phyloP scores from a whole-genome alignment of 1,139 yeast genomes.

The Debaryomycetaceae sp. region DNA sequence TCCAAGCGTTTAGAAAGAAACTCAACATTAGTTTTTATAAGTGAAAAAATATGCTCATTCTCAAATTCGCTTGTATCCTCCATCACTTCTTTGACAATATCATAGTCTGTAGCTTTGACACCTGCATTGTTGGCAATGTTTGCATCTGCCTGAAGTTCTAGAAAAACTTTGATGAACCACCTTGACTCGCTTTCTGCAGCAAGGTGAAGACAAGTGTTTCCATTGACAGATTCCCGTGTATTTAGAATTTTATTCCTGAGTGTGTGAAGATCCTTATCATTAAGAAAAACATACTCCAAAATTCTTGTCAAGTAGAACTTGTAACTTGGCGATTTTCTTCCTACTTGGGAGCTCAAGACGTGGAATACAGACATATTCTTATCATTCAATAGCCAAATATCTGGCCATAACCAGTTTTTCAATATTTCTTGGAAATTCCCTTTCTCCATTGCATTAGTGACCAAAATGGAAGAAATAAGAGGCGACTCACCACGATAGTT shows the following conservation, averaged over 20 bases:
- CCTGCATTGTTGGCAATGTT: slow-evolving; percentile 79
- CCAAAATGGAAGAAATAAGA: slow-evolving; percentile 37
- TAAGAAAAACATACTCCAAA: slow-evolving; percentile 70
- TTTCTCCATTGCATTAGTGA: slow-evolving; percentile 45
- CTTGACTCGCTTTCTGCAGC: slow-evolving; percentile 87
- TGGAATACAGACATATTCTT: slow-evolving; percentile 36
- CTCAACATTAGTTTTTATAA: slow-evolving; percentile 33
- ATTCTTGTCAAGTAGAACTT: slow-evolving; percentile 75
- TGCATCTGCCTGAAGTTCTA: slow-evolving; percentile 86
- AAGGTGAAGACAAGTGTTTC: slow-evolving; percentile 84
- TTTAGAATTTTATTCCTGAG: slow-evolving; percentile 68
- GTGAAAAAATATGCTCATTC: slow-evolving; percentile 27
- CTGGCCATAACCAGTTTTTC: slow-evolving; percentile 34
- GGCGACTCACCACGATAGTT: slow-evolving; percentile 40
- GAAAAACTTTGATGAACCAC: slow-evolving; percentile 73
- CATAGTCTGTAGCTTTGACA: slow-evolving; percentile 81
- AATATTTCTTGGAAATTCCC: slow-evolving; percentile 37
- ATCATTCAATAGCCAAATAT: slow-evolving; percentile 34
- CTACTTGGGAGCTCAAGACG: slow-evolving; percentile 27
- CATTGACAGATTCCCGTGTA: slow-evolving; percentile 68
- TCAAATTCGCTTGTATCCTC: slow-evolving; percentile 10
- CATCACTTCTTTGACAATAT: slow-evolving; percentile 43
- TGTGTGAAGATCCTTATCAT: slow-evolving; percentile 38
- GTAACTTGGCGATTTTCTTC: slow-evolving; percentile 29
- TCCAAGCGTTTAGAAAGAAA: slow-evolving; percentile 29